phyloP scores from a whole-genome alignment of 2,329 filamentous ascomycete genomes.

The Emergomyces orientalis region DNA sequence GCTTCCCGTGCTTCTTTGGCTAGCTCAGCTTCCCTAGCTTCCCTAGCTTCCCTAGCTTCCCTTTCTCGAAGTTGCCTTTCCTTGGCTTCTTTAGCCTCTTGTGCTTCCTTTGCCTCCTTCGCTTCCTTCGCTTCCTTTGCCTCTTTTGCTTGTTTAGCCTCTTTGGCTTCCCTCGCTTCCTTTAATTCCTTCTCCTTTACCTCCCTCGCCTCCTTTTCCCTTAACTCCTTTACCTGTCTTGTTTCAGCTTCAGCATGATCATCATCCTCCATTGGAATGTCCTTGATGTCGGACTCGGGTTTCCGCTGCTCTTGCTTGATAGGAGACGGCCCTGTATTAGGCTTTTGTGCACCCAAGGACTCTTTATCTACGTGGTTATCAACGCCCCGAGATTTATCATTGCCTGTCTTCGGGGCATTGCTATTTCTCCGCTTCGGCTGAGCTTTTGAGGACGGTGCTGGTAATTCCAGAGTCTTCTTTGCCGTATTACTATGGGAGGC shows the following conservation, averaged over 20 bases:
- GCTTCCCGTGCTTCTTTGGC: conserved; percentile 10
- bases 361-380: conserved; percentile 15
- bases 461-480: conserved; percentile 22
- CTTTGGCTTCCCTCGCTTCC: conserved; percentile 15
- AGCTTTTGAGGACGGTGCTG: conserved; percentile 15
- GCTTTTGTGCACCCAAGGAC: conserved; percentile 12
- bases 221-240: conserved; percentile 8
- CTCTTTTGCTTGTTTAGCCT: conserved; percentile 4
- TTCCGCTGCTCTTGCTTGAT: conserved; percentile 28
- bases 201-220: background rate
- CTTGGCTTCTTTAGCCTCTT: conserved; percentile 1
- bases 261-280: conserved; percentile 25
- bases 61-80: background rate
- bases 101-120: conserved; percentile 10
- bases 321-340: conserved; percentile 16
- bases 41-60: conserved; percentile 15
- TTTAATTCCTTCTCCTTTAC: conserved; percentile 9
- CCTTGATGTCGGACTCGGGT: conserved; percentile 21
- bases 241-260: background rate
- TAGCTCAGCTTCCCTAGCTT: conserved; percentile 14
- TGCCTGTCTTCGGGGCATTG: conserved; percentile 16
- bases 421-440: conserved; percentile 17
- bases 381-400: conserved; percentile 13
- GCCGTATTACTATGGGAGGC: conserved; percentile 23
- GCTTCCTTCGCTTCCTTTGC: background rate